Evolutionary conservation across 305 asterid species (phyloP), one percentile per base, ranked within the genome.

Genomic region (Solanum chacoense): DNA sequence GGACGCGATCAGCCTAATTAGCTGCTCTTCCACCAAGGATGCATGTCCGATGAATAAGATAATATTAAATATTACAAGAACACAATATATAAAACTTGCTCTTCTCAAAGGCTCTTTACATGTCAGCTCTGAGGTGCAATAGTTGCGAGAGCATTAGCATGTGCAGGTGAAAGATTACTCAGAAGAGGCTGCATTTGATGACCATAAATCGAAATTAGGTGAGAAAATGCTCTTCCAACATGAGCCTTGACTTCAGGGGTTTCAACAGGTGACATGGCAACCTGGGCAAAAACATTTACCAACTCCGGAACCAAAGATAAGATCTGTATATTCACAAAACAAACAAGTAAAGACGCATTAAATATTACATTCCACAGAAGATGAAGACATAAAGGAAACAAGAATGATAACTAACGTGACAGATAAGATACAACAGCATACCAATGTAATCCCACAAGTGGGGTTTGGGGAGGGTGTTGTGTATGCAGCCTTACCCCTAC

Each of bases 121-220:
- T 90, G 87, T 96, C 96, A 96, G 91, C 95, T 93, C 88, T 93
- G 92, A 28, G 99, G 96, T 59, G 98, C 93, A 87, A 96, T 92
- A 40, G 98, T 94, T 59, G 99, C 98, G 81, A 98, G 91, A 35
- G 99, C 99, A 90, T 94, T 95, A 72, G 98, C 98, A 89, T 93
- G 95, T 11, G 95, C 92, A 73, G 99, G 98, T 42, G 99, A 91
- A 87, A 98, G 98, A 90, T 90, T 95, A 92, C 95, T 92, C 94
- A 96, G 91, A 86, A 98, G 96, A 88, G 98, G 98, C 90, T 95
- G 99, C 94, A 98, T 94, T 91, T 96, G 99, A 42, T 95, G 95
- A 87, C 99, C 99, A 72, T 95, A 96, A 85, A 95, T 86, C 72
- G 99, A 95, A 74, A 95, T 90, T 88, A 98, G 94, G 91, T 96